Conservation (phyloP, 1,284 basidiomycete genomes). For the Ceratobasidium theobromae region DNA sequence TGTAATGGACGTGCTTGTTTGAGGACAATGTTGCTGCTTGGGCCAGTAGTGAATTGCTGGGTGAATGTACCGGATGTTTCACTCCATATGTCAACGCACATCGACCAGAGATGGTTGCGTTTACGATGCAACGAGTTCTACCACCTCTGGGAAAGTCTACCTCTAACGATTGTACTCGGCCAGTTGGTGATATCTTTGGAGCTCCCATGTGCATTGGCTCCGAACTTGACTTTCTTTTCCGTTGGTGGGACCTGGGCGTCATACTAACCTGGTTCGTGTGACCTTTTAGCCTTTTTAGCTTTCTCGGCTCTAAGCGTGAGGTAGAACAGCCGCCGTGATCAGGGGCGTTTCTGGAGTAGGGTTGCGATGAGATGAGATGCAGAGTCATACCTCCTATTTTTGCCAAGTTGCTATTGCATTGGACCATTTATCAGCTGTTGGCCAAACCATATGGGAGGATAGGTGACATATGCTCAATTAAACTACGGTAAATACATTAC, state of each 20-base stretch:
- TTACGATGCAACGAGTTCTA: constrained; percentile 79
- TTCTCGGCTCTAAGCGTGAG: constrained; percentile 2
- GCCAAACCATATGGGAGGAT: too few relatives aligned
- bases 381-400: constrained; percentile 15
- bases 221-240: constrained; percentile 27
- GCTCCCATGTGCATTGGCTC: constrained; percentile 10
- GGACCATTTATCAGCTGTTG: not conserved
- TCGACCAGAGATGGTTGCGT: constrained; percentile 92
- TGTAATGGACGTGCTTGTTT: constrained; percentile 68
- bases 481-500: too few relatives aligned
- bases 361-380: constrained; percentile 4
- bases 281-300: constrained; percentile 12
- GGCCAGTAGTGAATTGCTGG: not conserved
- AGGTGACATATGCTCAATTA: too few relatives aligned
- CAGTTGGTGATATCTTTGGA: not conserved
- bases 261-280: constrained; percentile 24
- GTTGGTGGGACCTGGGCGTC: not conserved
- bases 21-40: constrained; percentile 78
- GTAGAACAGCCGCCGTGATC: not conserved
- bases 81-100: constrained; percentile 96
- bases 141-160: constrained; percentile 93
- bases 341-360: not conserved
- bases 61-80: constrained; percentile 61
- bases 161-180: constrained; percentile 47
- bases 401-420: not conserved